Evolutionary conservation across 2,329 filamentous ascomycete species (phyloP).

Genomic region (Epicoccum nigrum): DNA sequence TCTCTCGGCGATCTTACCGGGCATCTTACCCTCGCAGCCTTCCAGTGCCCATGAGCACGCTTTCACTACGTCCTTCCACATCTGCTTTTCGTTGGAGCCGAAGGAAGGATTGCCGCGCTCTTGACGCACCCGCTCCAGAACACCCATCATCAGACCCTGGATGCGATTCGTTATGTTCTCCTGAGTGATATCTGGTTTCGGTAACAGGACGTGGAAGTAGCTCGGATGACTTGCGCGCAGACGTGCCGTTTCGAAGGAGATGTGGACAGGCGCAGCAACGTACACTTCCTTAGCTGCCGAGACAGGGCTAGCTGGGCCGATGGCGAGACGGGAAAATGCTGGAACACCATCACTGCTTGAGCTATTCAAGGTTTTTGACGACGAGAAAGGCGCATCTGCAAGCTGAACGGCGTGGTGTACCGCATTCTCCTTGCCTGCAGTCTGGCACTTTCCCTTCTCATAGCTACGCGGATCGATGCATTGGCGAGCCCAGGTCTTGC

Average conservation of each 20-base stretch:
- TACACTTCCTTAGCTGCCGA: slow-evolving; percentile 16
- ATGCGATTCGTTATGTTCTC: slow-evolving; percentile 32
- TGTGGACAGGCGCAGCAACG: slow-evolving; percentile 29
- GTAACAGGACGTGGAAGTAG: slow-evolving; percentile 32
- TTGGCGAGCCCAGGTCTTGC: slow-evolving; percentile 28
- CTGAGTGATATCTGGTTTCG: slow-evolving; percentile 5
- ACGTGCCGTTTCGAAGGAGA: slow-evolving; percentile 22
- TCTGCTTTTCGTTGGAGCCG: slow-evolving; percentile 19
- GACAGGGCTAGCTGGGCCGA: slow-evolving; percentile 30
- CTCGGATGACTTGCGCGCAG: slow-evolving; percentile 25
- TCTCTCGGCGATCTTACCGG: slow-evolving; percentile 32
- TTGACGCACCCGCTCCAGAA: slow-evolving; percentile 33
- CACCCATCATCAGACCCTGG: slow-evolving; percentile 42
- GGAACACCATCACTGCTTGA: slow-evolving; percentile 13
- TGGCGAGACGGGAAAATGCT: slow-evolving; percentile 33
- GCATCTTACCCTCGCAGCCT: slow-evolving; percentile 34
- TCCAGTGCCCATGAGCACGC: slow-evolving; percentile 36
- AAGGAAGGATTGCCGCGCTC: slow-evolving; percentile 31
- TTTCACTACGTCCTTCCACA: slow-evolving; percentile 34
- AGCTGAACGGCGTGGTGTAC: slow-evolving; percentile 37
- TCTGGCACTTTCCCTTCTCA: slow-evolving; percentile 26
- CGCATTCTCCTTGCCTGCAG: slow-evolving; percentile 23
- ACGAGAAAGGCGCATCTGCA: slow-evolving; percentile 36
- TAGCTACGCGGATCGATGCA: slow-evolving; percentile 32
- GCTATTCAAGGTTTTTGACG: slow-evolving; percentile 2